Conservation (phyloP, 2,329 filamentous ascomycete species). For the Colletotrichum theobromicola region DNA sequence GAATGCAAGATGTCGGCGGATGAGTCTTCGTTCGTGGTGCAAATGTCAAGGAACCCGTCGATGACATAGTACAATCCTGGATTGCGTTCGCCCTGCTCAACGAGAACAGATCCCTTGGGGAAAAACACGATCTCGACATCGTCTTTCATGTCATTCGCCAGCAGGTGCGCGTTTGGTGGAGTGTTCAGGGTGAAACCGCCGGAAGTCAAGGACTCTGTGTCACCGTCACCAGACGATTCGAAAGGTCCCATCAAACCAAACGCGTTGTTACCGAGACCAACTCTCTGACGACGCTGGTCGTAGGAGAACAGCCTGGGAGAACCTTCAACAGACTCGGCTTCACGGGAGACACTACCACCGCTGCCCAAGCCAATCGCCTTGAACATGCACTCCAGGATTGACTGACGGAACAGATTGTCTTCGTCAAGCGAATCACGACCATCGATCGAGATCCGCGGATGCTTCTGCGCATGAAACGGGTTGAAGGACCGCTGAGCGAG, state of each 20-base stretch:
- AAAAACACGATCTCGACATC: constrained; percentile 98
- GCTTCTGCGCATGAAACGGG: constrained; percentile 60
- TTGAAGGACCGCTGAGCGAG: constrained; percentile 57
- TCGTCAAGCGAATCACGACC: constrained; percentile 86
- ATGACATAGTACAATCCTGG: constrained; percentile 97
- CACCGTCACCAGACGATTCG: constrained; percentile 78
- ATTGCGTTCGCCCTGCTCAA: constrained; percentile 96
- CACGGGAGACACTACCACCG: constrained; percentile 67
- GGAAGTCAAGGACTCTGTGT: constrained; percentile 85
- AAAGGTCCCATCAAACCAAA: constrained; percentile 91
- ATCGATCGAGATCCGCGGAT: constrained; percentile 59
- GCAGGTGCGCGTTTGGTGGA: constrained; percentile 67
- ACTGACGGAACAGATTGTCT: constrained; percentile 85
- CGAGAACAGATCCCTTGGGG: constrained; percentile 89
- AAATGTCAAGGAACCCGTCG: constrained; percentile 94
- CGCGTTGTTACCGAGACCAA: constrained; percentile 76
- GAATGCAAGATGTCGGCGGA: constrained; percentile 46
- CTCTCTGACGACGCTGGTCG: constrained; percentile 81
- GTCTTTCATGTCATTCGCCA: constrained; percentile 82
- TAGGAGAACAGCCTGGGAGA: constrained; percentile 86
- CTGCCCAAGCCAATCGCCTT: constrained; percentile 86
- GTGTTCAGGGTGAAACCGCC: constrained; percentile 65
- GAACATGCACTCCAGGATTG: constrained; percentile 93
- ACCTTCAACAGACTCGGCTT: constrained; percentile 78
- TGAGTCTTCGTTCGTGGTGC: constrained; percentile 73